These are phyloP conservation scores for Hypoxylon sp. DNA, from an alignment of 2,329 filamentous ascomycete species.

Conservation along the genomic window DNA sequence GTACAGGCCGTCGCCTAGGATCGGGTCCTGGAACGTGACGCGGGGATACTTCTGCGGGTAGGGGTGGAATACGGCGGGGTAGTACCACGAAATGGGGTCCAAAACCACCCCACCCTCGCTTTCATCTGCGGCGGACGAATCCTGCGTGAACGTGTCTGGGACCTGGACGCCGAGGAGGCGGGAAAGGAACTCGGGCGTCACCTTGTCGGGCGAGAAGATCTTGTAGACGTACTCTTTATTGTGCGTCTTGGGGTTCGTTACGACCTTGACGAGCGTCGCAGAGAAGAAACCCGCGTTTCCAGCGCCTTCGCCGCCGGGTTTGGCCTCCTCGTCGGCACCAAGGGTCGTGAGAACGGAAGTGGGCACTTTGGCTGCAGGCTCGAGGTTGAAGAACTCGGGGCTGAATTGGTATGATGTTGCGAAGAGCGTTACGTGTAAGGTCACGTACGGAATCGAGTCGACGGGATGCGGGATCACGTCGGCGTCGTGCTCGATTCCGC, in stretches of 20 bases:
- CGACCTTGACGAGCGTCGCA: conserved; percentile 77
- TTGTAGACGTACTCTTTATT: conserved; percentile 71
- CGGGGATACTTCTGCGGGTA: conserved; percentile 90
- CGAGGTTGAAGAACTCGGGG: conserved; percentile 77
- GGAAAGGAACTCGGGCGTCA: conserved; percentile 66
- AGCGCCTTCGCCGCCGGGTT: conserved; percentile 66
- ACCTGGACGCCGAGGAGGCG: conserved; percentile 63
- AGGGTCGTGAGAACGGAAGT: conserved; percentile 87
- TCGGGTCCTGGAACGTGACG: conserved; percentile 85
- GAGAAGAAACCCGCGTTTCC: conserved; percentile 87
- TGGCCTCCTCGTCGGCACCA: conserved; percentile 65
- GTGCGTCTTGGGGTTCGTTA: conserved; percentile 69
- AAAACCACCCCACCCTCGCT: conserved; percentile 50
- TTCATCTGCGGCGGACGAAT: conserved; percentile 18
- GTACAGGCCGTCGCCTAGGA: conserved; percentile 75
- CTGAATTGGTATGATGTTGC: conserved; percentile 80
- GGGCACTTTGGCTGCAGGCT: conserved; percentile 69
- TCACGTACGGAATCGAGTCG: conserved; percentile 85
- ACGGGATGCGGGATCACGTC: conserved; percentile 76
- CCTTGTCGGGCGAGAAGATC: conserved; percentile 69
- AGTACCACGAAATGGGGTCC: conserved; percentile 77
- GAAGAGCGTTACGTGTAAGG: conserved; percentile 90
- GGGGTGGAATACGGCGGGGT: conserved; percentile 81
- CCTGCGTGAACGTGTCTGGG: conserved; percentile 54
- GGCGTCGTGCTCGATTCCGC: conserved; percentile 72